Conservation (phyloP, 257 asterid genomes). For the Schizonepeta tenuifolia region DNA sequence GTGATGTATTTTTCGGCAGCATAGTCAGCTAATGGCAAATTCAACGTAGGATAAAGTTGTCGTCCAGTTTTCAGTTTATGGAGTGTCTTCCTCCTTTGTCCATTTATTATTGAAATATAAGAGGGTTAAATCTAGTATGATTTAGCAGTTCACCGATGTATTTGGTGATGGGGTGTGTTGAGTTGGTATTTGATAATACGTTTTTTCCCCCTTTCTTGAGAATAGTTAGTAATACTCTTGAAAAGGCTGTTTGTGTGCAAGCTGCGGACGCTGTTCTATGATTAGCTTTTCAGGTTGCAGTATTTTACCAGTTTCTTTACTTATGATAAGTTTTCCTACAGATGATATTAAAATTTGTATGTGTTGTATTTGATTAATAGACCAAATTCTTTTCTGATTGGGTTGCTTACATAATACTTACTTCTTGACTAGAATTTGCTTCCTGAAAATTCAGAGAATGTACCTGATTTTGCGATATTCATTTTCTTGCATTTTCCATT, state of each 20-base stretch:
- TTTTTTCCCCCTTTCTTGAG: background rate
- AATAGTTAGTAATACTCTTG: no score
- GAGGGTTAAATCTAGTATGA: background rate
- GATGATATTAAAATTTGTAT: slow-evolving; percentile 1
- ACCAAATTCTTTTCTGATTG: slow-evolving; percentile 11
- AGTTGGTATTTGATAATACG: no score
- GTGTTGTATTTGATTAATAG: background rate
- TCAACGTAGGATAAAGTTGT: background rate
- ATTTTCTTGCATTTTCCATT: slow-evolving; percentile 25
- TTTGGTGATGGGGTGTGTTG: background rate
- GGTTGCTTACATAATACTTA: slow-evolving; percentile 9
- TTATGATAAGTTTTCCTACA: slow-evolving; percentile 5
- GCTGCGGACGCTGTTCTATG: background rate
- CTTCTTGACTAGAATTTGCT: background rate
- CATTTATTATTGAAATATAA: background rate
- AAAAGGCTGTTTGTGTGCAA: background rate
- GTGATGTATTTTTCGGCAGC: background rate
- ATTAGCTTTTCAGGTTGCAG: slow-evolving; percentile 11
- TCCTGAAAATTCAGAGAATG: slow-evolving; percentile 7
- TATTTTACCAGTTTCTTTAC: background rate
- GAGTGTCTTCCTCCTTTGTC: background rate
- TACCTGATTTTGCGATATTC: slow-evolving; percentile 16
- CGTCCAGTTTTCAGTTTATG: background rate
- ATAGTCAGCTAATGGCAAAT: background rate
- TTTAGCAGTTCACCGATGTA: background rate